These are phyloP conservation scores for Phytopythium boreale DNA, from an alignment of 352 stramenopile species.

Conservation along the genomic window DNA sequence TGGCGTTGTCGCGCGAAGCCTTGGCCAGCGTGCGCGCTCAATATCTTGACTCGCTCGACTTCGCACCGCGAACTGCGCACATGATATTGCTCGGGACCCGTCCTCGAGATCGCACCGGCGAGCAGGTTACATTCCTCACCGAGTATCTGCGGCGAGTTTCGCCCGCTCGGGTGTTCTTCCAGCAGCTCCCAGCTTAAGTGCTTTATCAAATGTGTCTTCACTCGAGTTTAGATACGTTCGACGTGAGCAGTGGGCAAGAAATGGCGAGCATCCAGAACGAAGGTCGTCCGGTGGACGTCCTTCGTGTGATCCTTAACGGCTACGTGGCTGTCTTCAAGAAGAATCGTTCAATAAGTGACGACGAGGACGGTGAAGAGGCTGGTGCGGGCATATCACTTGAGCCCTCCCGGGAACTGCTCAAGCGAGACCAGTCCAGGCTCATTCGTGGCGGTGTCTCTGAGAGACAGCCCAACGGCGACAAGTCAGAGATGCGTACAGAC, in stretches of 20 bases:
- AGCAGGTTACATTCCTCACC: conserved; percentile 32
- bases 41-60: conserved; percentile 25
- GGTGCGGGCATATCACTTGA: conserved; percentile 4
- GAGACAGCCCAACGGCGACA: not conserved
- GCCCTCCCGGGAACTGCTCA: conserved; percentile 14
- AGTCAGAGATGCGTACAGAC: no score
- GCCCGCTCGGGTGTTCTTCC: conserved; percentile 37
- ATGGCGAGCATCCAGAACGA: conserved; percentile 36
- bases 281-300: conserved; percentile 19
- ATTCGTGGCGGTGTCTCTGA: conserved; percentile 13
- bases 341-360: not conserved
- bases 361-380: not conserved
- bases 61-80: conserved; percentile 18
- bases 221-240: conserved; percentile 26
- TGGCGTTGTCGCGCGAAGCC: conserved; percentile 28
- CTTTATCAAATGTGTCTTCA: conserved; percentile 32
- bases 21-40: conserved; percentile 14
- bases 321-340: conserved; percentile 43
- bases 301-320: conserved; percentile 40
- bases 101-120: conserved; percentile 42
- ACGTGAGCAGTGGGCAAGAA: conserved; percentile 17
- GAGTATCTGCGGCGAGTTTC: conserved; percentile 26
- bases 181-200: conserved; percentile 24
- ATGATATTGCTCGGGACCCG: conserved; percentile 22
- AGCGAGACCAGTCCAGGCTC: conserved; percentile 29